phyloP scores from a whole-genome alignment of 2,329 filamentous ascomycete genomes.

The Emergomyces africanus region DNA sequence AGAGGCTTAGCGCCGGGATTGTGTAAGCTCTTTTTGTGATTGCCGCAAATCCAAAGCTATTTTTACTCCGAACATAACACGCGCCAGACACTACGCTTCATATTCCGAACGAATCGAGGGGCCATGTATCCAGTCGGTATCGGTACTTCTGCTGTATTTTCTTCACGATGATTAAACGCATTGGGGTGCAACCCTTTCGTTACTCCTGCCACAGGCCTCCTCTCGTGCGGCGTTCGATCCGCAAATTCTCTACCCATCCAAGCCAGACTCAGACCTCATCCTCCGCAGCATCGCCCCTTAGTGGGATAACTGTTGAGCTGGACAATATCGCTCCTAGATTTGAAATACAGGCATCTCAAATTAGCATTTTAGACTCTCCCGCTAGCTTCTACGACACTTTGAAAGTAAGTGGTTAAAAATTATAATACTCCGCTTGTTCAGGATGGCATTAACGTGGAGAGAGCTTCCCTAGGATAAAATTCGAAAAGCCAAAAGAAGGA shows the following conservation, averaged over 20 bases:
- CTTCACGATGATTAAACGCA: conserved; percentile 26
- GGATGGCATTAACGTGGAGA: not conserved
- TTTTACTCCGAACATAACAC: too few relatives aligned
- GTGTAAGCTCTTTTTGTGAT: too few relatives aligned
- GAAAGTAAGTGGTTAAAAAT: conserved; percentile 49
- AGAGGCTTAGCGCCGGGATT: conserved; percentile 9
- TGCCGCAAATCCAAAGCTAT: too few relatives aligned
- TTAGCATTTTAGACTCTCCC: conserved; percentile 67
- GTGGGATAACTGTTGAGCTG: conserved; percentile 56
- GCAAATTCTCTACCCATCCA: conserved; percentile 27
- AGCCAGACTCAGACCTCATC: conserved; percentile 13
- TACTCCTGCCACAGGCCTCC: conserved; percentile 21
- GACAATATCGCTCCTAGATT: conserved; percentile 88
- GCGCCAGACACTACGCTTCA: not conserved
- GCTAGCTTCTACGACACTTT: conserved; percentile 83
- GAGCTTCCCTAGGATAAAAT: conserved; percentile 58
- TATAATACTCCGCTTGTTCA: too few relatives aligned
- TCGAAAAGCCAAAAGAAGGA: conserved; percentile 57
- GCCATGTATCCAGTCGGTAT: not conserved
- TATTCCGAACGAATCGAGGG: not conserved
- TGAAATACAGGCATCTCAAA: conserved; percentile 66
- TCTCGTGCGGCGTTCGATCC: conserved; percentile 21
- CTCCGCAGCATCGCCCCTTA: conserved; percentile 36
- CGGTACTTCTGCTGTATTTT: not conserved
- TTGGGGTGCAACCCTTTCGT: conserved; percentile 26